phyloP scores from a whole-genome alignment of 805 yeast species.

The Naumovozyma baii region DNA sequence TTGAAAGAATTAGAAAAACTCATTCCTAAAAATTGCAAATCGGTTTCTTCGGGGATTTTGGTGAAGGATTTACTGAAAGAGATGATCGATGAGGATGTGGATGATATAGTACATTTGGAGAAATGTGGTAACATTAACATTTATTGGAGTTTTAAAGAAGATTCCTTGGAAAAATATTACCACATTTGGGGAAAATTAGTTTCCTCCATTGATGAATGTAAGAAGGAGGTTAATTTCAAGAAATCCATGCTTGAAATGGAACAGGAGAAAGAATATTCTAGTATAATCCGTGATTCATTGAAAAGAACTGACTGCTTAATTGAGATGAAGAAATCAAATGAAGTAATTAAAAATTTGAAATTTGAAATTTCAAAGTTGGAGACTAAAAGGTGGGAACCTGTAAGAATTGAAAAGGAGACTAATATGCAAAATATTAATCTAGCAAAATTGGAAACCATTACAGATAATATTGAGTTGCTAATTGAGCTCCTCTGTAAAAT shows the following conservation, averaged over 20 bases:
- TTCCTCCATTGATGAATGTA: background rate
- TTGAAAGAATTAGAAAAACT: constrained; percentile 43
- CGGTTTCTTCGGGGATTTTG: constrained; percentile 41
- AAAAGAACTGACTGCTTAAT: background rate
- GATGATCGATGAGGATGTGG: constrained; percentile 34
- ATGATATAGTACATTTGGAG: constrained; percentile 29
- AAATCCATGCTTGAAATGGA: background rate
- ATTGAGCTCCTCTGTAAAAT: constrained; percentile 30
- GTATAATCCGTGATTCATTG: background rate
- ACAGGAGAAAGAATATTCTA: background rate
- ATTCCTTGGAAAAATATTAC: background rate
- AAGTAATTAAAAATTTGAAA: constrained; percentile 4
- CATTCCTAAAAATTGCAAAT: constrained; percentile 37
- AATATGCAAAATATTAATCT: constrained; percentile 4
- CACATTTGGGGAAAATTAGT: background rate
- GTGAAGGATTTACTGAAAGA: constrained; percentile 41
- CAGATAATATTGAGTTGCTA: constrained; percentile 37
- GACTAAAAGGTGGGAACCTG: background rate
- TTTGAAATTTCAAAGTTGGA: background rate
- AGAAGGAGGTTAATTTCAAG: background rate
- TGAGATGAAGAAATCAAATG: constrained; percentile 2
- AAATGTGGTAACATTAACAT: constrained; percentile 47
- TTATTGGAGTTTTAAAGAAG: constrained; percentile 33
- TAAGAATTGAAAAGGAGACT: constrained; percentile 5
- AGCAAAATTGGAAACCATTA: constrained; percentile 10